Base-by-base conservation (phyloP, 306 rosid genomes). In the Trifolium subterraneum region DNA sequence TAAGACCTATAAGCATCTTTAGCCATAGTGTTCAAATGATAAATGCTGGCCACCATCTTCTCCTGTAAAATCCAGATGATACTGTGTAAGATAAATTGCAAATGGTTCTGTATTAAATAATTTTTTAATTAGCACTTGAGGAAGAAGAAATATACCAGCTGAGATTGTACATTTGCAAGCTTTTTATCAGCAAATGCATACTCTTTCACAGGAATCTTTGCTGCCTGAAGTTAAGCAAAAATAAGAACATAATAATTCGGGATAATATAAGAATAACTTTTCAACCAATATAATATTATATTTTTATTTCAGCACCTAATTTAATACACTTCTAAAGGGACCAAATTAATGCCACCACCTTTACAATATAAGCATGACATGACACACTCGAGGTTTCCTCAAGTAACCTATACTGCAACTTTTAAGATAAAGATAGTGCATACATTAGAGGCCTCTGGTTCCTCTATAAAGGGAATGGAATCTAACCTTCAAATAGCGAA, bases 1-100 rank as follows among this genome's bases (percentile, higher is more conserved):
- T 90, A 94, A 48, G 98, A 85, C 68, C 96, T 80, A 78, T 91
- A 94, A 61, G 98, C 98, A 11, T 91, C 98, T 80, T 90, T 94
- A 55, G 98, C 96, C 29, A 91, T 67, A 72, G 59, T 38, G 78
- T 88, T 83, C 87, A 94, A 83, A 86, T 91, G 87, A 84, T 94
- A 90, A 71, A 84, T 87, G 41, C 60, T 79, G 20, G 81, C 81
- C 45, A 94, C 96, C 87, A 94, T 70, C 71, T 94, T 87, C 82
- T 94, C 98, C 97, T 94, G 85, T 86, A 82, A 68, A 70, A 74
- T 82, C 39, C 63, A 81, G 33, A 41, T 68, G 58, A 64, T 51
- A 11, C 51, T 3, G 13, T 9, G 52, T 75, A 47, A 65, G 67
- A 39, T 51, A 54, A 58, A 47, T 56, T 18, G 66, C 51, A 48